phyloP scores from a whole-genome alignment of 306 rosid genomes.

The Hippophae tibetana region DNA sequence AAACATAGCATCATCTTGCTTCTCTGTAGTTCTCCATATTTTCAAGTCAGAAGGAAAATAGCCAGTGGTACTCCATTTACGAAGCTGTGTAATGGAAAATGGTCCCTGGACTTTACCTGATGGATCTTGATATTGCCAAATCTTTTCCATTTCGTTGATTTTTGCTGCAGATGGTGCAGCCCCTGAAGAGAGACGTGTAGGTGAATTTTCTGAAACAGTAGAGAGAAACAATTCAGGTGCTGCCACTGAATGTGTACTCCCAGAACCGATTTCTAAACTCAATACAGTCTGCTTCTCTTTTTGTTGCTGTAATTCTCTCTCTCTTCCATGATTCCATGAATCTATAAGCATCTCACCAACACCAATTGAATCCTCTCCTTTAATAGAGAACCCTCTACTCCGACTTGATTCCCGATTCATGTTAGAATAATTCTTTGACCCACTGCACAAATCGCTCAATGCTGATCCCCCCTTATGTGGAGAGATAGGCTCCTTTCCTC shows the following conservation, averaged over 20 bases:
- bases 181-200: constrained; percentile 30
- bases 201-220: constrained; percentile 32
- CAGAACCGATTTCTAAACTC: constrained; percentile 41
- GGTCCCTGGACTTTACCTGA: constrained; percentile 98
- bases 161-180: constrained; percentile 33
- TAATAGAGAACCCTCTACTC: constrained; percentile 59
- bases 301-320: constrained; percentile 50
- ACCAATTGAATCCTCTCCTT: constrained; percentile 49
- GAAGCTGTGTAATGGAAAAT: constrained; percentile 78
- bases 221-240: constrained; percentile 32
- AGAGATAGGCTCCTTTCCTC: constrained; percentile 66
- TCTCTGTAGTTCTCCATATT: constrained; percentile 67
- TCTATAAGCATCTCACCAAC: constrained; percentile 48
- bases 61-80: constrained; percentile 92
- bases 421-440: constrained; percentile 49
- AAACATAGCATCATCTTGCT: constrained; percentile 57
- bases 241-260: constrained; percentile 31
- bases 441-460: constrained; percentile 69
- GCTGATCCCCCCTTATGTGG: constrained; percentile 59
- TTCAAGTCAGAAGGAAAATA: constrained; percentile 79
- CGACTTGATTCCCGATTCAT: constrained; percentile 53
- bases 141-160: constrained; percentile 72
- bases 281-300: constrained; percentile 29
- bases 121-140: constrained; percentile 89
- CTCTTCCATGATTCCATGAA: constrained; percentile 61